Percentiles rank a stretch among this genome's conserved stretches.
phyloP scores from a whole-genome alignment of 2,329 filamentous ascomycete species.

The Aspergillus tamarii region DNA sequence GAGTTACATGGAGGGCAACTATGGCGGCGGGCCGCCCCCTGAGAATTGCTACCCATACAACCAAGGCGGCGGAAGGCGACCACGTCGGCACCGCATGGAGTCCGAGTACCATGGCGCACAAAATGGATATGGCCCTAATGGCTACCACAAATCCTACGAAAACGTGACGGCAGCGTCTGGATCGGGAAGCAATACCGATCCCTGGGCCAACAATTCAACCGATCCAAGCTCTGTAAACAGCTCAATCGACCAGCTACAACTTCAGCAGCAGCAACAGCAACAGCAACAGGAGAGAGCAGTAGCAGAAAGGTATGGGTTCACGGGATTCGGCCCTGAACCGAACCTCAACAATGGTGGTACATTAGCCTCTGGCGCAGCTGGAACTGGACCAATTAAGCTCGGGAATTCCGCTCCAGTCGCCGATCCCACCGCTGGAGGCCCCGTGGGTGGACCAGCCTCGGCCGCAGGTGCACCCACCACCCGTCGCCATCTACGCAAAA shows the following conservation, averaged over 20 bases:
- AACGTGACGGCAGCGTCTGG: constrained; percentile 72
- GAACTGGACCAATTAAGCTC: constrained; percentile 18
- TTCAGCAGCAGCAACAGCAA: constrained; percentile 52
- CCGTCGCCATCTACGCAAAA: constrained; percentile 27
- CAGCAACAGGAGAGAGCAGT: constrained; percentile 43
- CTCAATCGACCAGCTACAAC: constrained; percentile 75
- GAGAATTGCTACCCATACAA: constrained; percentile 52
- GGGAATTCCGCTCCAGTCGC: constrained; percentile 19
- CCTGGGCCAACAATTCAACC: constrained; percentile 79
- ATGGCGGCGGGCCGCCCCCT: constrained; percentile 47
- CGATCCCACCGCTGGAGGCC: constrained; percentile 29
- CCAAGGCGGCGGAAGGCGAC: constrained; percentile 32
- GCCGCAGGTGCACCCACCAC: constrained; percentile 22
- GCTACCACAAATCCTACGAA: constrained; percentile 80
- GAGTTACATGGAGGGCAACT: constrained; percentile 46
- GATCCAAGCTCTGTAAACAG: constrained; percentile 94
- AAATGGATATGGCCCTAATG: constrained; percentile 43
- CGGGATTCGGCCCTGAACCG: constrained; percentile 50
- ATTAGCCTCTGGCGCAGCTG: constrained; percentile 21
- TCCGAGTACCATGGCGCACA: constrained; percentile 38
- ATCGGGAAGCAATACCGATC: constrained; percentile 71
- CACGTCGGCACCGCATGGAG: constrained; percentile 38
- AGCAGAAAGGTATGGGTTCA: constrained; percentile 67
- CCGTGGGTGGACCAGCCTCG: constrained; percentile 29
- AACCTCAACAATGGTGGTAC: constrained; percentile 36